phyloP scores from a whole-genome alignment of 176 grass and related monocot species.

The Aegilops bicornis region DNA sequence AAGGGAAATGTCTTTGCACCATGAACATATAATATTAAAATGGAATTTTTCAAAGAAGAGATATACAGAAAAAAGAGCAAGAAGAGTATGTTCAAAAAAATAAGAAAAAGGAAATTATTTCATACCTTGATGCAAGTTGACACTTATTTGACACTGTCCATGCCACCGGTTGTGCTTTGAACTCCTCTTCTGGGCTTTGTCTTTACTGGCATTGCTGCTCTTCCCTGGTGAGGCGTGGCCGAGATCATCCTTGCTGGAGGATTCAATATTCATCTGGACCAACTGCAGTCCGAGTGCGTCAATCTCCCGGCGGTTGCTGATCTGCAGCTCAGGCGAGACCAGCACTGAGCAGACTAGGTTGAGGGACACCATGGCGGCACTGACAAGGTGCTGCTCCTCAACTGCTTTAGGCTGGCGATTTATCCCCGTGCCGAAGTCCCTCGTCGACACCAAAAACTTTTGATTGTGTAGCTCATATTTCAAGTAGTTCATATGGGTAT shows the following conservation, averaged over 20 bases:
- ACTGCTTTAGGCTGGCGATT: constrained; percentile 68
- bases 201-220: neutral
- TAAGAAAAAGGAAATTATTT: neutral
- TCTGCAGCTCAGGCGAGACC: constrained; percentile 49
- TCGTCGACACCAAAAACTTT: neutral
- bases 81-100: neutral
- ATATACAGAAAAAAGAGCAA: neutral
- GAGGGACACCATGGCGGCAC: constrained; percentile 44
- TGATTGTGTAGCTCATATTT: neutral
- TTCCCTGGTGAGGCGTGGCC: constrained; percentile 15
- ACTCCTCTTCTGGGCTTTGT: constrained; percentile 28
- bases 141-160: constrained; percentile 70
- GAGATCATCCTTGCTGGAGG: constrained; percentile 62
- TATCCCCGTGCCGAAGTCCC: constrained; percentile 75
- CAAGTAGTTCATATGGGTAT: constrained; percentile 16
- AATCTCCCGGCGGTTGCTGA: constrained; percentile 65
- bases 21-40: neutral
- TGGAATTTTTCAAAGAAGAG: neutral
- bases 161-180: constrained; percentile 46
- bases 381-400: constrained; percentile 50
- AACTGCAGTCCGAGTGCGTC: constrained; percentile 66
- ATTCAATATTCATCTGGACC: constrained; percentile 81
- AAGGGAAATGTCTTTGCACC: neutral
- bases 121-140: constrained; percentile 53
- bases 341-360: constrained; percentile 66